A percentile compares a stretch with the other conserved stretches of the same genome.
phyloP scores from a whole-genome alignment of 768 basidiomycete genomes.

The Stropharia rugosoannulata region DNA sequence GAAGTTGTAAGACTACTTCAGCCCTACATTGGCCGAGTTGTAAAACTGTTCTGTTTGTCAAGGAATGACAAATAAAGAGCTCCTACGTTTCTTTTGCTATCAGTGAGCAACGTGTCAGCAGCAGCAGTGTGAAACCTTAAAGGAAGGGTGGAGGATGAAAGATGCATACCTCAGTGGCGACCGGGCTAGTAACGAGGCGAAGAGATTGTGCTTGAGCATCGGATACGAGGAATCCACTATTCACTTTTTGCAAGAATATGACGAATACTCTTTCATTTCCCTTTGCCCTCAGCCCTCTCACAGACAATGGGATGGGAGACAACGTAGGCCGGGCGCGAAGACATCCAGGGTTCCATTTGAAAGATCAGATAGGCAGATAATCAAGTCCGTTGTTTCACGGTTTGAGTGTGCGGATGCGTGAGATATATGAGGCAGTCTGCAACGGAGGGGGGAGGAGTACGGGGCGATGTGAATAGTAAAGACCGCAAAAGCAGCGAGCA shows the following conservation, averaged over 20 bases:
- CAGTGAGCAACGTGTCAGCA: conserved; percentile 5
- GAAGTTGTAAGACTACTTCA: background rate
- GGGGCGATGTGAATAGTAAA: conserved; percentile 16
- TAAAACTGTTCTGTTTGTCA: background rate
- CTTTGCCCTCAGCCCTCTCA: background rate
- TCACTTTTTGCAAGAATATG: background rate
- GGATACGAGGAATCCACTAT: too few species aligned
- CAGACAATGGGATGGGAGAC: conserved; percentile 5
- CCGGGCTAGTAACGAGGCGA: background rate
- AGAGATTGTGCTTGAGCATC: too few species aligned
- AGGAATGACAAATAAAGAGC: background rate
- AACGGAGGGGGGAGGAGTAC: conserved; percentile 6
- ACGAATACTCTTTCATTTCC: background rate
- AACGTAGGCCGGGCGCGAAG: background rate
- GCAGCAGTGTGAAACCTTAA: conserved; percentile 1
- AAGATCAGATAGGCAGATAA: background rate
- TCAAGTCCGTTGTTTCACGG: background rate
- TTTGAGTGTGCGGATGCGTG: background rate
- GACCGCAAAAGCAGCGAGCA: conserved; percentile 23
- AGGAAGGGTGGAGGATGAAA: background rate
- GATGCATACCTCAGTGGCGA: background rate
- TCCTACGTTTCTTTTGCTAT: background rate
- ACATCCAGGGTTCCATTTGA: background rate
- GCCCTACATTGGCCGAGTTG: background rate
- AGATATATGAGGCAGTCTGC: background rate